Conservation (phyloP, 2,329 filamentous ascomycete species). For the Trichoderma semiorbis region DNA sequence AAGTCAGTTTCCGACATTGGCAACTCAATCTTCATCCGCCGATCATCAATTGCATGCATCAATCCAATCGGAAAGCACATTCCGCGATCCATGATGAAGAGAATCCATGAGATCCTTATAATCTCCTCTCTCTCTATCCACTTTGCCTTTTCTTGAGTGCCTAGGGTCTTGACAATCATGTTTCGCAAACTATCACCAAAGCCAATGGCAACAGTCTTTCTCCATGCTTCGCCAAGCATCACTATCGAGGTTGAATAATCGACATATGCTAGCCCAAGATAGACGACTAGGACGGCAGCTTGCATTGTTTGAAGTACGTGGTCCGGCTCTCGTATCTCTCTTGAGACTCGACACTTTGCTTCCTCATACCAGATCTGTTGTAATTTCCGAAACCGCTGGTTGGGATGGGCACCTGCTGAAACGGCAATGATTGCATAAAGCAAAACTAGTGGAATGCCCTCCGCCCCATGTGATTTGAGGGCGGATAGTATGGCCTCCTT, state of each 20-base stretch:
- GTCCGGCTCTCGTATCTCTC: constrained; percentile 18
- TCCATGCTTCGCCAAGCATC: constrained; percentile 26
- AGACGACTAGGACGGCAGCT: constrained; percentile 24
- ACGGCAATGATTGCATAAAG: constrained; percentile 24
- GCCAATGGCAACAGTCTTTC: constrained; percentile 24
- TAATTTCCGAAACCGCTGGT: constrained; percentile 18
- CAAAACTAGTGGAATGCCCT: constrained; percentile 8
- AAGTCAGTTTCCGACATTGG: constrained; percentile 24
- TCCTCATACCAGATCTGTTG: constrained; percentile 23
- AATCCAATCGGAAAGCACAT: constrained; percentile 27
- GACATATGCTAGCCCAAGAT: constrained; percentile 21
- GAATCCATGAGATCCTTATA: constrained; percentile 24
- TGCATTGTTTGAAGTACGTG: constrained; percentile 23
- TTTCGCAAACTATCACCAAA: constrained; percentile 15
- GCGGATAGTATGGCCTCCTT: constrained; percentile 5
- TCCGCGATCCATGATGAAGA: constrained; percentile 26
- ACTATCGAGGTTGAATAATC: constrained; percentile 24
- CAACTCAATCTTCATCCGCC: constrained; percentile 23
- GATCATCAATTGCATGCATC: constrained; percentile 26
- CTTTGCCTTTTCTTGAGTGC: neutral
- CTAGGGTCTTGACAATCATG: constrained; percentile 16
- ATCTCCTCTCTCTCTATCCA: constrained; percentile 25
- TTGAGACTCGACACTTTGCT: constrained; percentile 21
- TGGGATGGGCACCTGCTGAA: constrained; percentile 23
- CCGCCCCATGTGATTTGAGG: constrained; percentile 2